A percentile compares a stretch with the other conserved stretches of the same genome.
These are phyloP conservation scores for Chlamydomonas schloesseri DNA, from an alignment of 139 green algal species.

Conservation along the genomic window DNA sequence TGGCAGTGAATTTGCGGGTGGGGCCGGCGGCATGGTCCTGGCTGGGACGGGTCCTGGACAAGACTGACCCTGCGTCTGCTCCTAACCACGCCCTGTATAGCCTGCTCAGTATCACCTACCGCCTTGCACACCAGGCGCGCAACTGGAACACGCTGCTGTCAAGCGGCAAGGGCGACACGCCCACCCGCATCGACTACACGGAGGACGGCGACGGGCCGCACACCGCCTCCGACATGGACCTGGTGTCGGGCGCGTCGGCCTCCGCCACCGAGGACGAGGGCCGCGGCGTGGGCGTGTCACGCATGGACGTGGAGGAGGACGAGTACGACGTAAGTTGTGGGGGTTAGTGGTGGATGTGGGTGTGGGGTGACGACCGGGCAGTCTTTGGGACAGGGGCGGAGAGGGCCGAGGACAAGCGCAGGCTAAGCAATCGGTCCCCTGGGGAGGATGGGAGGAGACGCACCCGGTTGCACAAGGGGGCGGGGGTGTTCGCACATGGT, in stretches of 20 bases:
- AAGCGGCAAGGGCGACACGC: conserved; percentile 20
- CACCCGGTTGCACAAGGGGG: no score
- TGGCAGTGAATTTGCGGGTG: no score
- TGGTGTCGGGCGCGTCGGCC: conserved; percentile 21
- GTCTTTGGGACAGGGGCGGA: neutral
- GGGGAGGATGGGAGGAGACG: no score
- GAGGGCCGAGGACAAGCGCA: no score
- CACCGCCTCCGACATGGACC: conserved; percentile 19
- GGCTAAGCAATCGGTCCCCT: neutral
- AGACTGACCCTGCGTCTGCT: no score
- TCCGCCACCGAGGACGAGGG: conserved; percentile 37
- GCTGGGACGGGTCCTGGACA: no score
- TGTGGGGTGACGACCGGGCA: neutral
- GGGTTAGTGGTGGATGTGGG: neutral
- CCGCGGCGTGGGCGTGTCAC: conserved; percentile 43
- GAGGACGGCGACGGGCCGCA: conserved; percentile 26
- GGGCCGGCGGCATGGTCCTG: no score
- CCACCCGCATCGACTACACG: conserved; percentile 58
- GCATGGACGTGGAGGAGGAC: conserved; percentile 69
- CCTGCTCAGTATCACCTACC: no score
- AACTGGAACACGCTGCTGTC: conserved; percentile 51
- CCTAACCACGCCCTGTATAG: no score
- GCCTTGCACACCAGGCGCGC: no score
- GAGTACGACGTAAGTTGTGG: conserved; percentile 54
- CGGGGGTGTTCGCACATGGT: no score